Conservation (phyloP, 306 rosid genomes). For the Dryas alaskensis region DNA sequence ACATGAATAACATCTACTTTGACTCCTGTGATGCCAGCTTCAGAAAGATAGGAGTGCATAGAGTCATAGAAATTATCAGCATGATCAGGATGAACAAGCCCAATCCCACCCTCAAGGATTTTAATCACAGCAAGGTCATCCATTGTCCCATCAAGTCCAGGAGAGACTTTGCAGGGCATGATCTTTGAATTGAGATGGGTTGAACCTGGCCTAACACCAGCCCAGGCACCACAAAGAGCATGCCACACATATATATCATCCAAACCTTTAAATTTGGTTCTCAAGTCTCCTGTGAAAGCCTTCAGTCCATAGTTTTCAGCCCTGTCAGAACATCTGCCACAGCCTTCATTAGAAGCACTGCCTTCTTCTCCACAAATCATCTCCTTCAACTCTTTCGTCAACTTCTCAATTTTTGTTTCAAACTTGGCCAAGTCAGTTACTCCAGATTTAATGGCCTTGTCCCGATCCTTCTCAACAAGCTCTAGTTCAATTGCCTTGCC, state of each 20-base stretch:
- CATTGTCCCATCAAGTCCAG: constrained; percentile 78
- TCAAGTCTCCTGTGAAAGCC: constrained; percentile 76
- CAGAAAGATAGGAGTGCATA: constrained; percentile 77
- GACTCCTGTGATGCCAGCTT: constrained; percentile 72
- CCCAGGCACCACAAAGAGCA: constrained; percentile 90
- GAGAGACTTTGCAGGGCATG: constrained; percentile 58
- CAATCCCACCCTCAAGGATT: constrained; percentile 63
- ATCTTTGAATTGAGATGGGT: constrained; percentile 55
- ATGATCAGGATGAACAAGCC: constrained; percentile 77
- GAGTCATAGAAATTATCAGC: constrained; percentile 64
- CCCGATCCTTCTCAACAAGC: constrained; percentile 39
- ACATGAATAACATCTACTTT: constrained; percentile 89
- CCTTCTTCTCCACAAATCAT: constrained; percentile 43
- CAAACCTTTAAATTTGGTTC: constrained; percentile 56
- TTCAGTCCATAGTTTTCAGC: constrained; percentile 49
- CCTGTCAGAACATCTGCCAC: constrained; percentile 21
- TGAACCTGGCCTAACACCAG: constrained; percentile 81
- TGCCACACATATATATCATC: constrained; percentile 89
- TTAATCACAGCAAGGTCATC: constrained; percentile 70
- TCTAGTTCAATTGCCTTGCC: constrained; percentile 60
- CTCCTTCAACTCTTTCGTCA: constrained; percentile 52
- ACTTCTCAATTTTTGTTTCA: constrained; percentile 38
- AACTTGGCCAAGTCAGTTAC: constrained; percentile 31
- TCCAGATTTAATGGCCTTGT: constrained; percentile 35
- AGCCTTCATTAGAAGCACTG: constrained; percentile 3